Conservation (phyloP, 176 grass and related monocot genomes). For the Thinopyrum elongatum region DNA sequence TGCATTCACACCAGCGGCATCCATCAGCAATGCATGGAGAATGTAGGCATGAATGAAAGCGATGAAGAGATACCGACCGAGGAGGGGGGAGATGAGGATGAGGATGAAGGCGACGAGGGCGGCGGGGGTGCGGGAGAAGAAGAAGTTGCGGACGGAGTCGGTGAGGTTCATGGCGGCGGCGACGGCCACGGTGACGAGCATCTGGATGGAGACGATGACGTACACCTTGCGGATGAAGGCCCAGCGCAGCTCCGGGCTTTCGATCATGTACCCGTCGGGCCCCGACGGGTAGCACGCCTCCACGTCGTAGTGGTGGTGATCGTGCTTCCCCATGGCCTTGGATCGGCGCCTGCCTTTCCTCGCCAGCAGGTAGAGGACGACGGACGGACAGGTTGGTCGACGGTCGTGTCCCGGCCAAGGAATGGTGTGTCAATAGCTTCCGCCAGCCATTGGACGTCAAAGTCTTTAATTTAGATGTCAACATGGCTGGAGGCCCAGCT, state of each 20-base stretch:
- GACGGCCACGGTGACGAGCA: conserved; percentile 47
- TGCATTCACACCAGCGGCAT: background rate
- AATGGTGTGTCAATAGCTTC: background rate
- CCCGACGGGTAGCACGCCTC: conserved; percentile 36
- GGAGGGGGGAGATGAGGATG: conserved; percentile 50
- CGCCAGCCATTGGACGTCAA: background rate
- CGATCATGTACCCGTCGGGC: conserved; percentile 44
- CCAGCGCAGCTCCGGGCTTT: conserved; percentile 69
- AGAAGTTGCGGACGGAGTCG: conserved; percentile 32
- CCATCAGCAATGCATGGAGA: too few species aligned
- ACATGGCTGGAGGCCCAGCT: background rate
- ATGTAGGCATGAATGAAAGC: too few species aligned
- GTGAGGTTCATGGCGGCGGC: conserved; percentile 34
- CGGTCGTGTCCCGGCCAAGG: background rate
- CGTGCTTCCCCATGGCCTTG: conserved; percentile 38
- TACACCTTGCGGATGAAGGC: conserved; percentile 85
- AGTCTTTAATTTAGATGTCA: background rate
- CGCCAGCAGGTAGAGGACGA: background rate
- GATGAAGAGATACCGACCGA: conserved; percentile 2
- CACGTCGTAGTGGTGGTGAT: conserved; percentile 34
- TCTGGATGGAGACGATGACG: conserved; percentile 51
- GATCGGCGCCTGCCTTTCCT: background rate
- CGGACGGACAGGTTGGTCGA: background rate
- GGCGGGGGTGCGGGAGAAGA: conserved; percentile 38
- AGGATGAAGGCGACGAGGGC: conserved; percentile 14